These are phyloP conservation scores for Fraxinus greggii DNA, from an alignment of 305 asterid genomes.

Conservation along the genomic window DNA sequence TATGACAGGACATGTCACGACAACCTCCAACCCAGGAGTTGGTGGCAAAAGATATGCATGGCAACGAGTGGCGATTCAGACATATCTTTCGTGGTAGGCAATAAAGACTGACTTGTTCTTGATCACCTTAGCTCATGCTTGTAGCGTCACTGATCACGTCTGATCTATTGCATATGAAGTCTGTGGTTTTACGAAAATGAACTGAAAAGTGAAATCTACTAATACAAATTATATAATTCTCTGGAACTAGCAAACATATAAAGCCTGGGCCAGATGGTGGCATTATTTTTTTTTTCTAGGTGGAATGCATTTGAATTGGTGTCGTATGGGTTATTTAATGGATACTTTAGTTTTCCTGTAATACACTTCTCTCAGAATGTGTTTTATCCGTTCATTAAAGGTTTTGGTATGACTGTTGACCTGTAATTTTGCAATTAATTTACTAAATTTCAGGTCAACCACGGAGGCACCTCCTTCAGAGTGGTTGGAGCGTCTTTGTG, in stretches of 20 bases:
- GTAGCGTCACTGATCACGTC: not conserved
- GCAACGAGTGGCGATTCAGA: conserved; percentile 86
- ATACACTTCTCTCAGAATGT: not conserved
- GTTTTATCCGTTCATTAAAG: not conserved
- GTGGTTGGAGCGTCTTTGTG: conserved; percentile 98
- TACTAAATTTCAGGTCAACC: conserved; percentile 74
- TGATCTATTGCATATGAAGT: conserved; percentile 9
- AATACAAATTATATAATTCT: not conserved
- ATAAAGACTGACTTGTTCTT: not conserved
- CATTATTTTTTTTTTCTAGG: not conserved
- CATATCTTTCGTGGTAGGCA: conserved; percentile 87
- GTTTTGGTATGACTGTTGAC: not conserved
- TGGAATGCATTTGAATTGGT: not conserved
- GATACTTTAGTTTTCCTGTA: not conserved
- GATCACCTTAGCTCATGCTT: not conserved
- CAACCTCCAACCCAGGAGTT: conserved; percentile 95
- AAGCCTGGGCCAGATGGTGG: not conserved
- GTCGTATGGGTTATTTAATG: not conserved
- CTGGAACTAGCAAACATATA: not conserved
- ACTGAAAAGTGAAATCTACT: not conserved
- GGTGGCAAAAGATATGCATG: conserved; percentile 88
- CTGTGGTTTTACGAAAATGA: not conserved
- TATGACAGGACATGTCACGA: conserved; percentile 79
- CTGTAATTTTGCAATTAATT: conserved; percentile 9
- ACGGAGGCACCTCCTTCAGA: conserved; percentile 89